Conservation (phyloP, 2,329 filamentous ascomycete genomes). For the Clarireedia paspali region DNA sequence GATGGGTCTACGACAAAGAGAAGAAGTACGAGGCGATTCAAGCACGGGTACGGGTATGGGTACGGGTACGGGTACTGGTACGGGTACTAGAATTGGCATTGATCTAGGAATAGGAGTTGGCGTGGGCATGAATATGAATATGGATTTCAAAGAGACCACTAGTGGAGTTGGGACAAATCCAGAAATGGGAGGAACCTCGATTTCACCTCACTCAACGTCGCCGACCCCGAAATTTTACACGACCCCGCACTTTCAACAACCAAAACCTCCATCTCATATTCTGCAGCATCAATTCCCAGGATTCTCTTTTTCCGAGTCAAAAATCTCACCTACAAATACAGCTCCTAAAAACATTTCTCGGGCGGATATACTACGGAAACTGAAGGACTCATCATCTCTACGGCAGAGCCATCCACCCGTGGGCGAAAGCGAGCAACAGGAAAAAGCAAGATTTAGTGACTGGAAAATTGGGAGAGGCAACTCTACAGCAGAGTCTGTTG, state of each 20-base stretch:
- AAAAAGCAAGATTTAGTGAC: background rate
- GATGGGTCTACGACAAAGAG: background rate
- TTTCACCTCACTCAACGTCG: background rate
- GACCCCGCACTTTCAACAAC: background rate
- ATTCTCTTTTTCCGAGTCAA: background rate
- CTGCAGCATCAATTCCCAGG: background rate
- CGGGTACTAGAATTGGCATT: background rate
- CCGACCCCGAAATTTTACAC: background rate
- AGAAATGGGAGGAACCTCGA: slow-evolving; percentile 7
- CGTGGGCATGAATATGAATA: background rate
- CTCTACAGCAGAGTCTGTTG: background rate
- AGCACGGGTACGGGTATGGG: background rate
- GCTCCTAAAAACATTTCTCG: background rate
- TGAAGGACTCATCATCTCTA: no score
- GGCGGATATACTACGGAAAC: no score
- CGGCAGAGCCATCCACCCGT: background rate
- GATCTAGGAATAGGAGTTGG: background rate
- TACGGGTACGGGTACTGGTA: background rate
- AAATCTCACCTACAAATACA: no score
- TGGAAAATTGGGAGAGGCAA: no score
- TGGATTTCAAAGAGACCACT: background rate
- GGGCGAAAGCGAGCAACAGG: background rate
- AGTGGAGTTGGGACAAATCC: slow-evolving; percentile 1
- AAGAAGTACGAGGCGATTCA: background rate
- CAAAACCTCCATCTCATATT: background rate